Evolutionary conservation across 768 basidiomycete genomes (phyloP), one percentile per base, ranked within the genome.

Genomic region (Amanita polypyramis): DNA sequence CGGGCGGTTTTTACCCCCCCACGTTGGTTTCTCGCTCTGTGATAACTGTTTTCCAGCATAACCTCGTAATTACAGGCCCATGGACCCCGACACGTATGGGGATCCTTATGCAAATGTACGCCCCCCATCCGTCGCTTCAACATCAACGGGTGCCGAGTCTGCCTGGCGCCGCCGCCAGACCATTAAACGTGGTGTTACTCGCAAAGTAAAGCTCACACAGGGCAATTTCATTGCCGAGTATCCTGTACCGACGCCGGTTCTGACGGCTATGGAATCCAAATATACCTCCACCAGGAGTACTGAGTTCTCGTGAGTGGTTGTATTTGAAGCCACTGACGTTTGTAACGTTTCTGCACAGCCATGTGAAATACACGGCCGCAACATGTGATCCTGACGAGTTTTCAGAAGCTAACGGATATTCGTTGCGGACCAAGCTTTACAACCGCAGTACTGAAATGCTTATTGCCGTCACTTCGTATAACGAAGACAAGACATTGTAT

Each of bases 191-290:
- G 72, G 90, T 51, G 89, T 92, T 19, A 94, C 91, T n/a, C 85
- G 89, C 58, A 89, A 85, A 61, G 86, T 98, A 70, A 87, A 89
- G 62, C 81, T 97, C 54, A 95, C 91, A 7, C 76, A 91, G 42
- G 94, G 94, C 50, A 87, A 94, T 58, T 95, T 92, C 67, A 86
- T 95, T 64, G 76, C 81, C 27, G 93, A 96, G 56, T 92, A 94
- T 60, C 70, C 80, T 5, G 92, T 94, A 1, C 92, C 92, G 1
- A 83, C 85, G 0, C 84, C 91, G 2, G 80, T 95, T 45, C 74
- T 71, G 57, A 84, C 80, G 50, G 90, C 90, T 17, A 81, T 90
- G 30, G 91, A 96, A 64, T 65, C 74, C 32, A 86, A 85, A 62
- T 94, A 81, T 70, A 66, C 77, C n/a, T 61, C 65, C 50, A 76